phyloP scores from a whole-genome alignment of 2,329 filamentous ascomycete genomes.

The Verticillium zaregamsianum region DNA sequence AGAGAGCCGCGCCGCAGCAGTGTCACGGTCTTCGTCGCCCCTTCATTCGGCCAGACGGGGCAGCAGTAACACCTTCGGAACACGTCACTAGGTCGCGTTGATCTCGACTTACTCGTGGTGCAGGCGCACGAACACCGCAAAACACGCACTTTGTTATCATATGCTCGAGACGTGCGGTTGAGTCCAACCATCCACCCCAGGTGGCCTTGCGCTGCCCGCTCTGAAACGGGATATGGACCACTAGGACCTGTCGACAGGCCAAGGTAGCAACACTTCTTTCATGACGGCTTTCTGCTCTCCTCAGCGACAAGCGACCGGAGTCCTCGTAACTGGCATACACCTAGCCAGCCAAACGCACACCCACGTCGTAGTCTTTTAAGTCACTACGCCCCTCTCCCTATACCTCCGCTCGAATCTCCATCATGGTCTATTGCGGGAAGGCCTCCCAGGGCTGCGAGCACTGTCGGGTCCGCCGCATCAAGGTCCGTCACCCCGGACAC shows the following conservation, averaged over 20 bases:
- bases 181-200: not conserved
- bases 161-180: not conserved
- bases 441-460: constrained; percentile 51
- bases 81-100: not conserved
- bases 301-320: not conserved
- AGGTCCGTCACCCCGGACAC: constrained; percentile 32
- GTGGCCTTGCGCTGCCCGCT: constrained; percentile 7
- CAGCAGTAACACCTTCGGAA: too few species aligned
- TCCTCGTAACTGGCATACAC: not conserved
- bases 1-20: not conserved
- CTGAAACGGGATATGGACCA: constrained; percentile 6
- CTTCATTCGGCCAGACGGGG: too few species aligned
- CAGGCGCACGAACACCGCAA: not conserved
- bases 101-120: not conserved
- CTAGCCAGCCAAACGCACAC: not conserved
- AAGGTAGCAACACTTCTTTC: not conserved
- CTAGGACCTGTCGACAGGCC: not conserved
- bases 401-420: not conserved
- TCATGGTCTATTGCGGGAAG: constrained; percentile 56
- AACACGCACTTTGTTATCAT: not conserved
- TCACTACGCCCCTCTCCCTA: not conserved
- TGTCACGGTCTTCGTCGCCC: too few species aligned
- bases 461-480: constrained; percentile 50
- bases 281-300: not conserved
- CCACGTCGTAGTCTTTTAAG: not conserved